phyloP scores from a whole-genome alignment of 2,329 filamentous ascomycete species.

The Calonectria pseudoreteaudii region DNA sequence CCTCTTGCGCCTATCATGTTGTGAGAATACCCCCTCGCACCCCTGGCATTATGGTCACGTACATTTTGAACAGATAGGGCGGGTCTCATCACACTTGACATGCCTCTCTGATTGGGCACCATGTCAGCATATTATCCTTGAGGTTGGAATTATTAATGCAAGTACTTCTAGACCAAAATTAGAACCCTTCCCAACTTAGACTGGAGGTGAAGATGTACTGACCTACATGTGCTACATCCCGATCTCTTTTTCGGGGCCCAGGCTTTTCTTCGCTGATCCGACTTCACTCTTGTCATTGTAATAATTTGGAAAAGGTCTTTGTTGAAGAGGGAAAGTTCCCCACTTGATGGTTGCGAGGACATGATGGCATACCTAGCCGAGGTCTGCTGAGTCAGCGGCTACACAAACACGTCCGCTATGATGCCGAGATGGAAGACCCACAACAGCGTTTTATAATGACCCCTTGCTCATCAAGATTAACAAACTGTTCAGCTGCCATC shows the following conservation, averaged over 20 bases:
- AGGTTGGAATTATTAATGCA: fast-evolving
- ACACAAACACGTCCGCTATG: not conserved
- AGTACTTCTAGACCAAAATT: not conserved
- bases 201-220: not conserved
- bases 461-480: not conserved
- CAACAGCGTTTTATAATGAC: not conserved
- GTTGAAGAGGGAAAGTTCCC: not conserved
- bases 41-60: not conserved
- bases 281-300: not conserved
- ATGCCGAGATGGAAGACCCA: not conserved
- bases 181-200: not conserved
- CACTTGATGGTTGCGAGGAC: not conserved
- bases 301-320: not conserved
- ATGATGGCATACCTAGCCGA: not conserved
- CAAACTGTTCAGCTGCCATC: not conserved
- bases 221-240: not conserved
- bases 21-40: not conserved
- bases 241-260: not conserved
- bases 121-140: not conserved
- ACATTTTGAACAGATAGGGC: not conserved
- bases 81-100: not conserved
- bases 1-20: not conserved
- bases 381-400: not conserved
- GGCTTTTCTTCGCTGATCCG: not conserved
- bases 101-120: not conserved